Evolutionary conservation across 2,329 filamentous ascomycete genomes (phyloP).

Genomic region (Pyrenophora seminiperda): DNA sequence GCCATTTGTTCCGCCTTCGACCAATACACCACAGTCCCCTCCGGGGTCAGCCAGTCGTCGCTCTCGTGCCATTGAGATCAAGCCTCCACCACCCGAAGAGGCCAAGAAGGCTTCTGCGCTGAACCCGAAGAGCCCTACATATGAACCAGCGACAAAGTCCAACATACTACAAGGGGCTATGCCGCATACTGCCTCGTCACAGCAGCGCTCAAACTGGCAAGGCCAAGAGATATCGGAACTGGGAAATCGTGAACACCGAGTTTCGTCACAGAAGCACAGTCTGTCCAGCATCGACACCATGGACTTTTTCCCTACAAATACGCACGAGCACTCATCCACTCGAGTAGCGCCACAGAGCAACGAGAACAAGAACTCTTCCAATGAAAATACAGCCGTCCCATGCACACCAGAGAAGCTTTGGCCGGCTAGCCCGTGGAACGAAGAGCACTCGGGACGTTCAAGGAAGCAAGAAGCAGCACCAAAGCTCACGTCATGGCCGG

Average conservation of each 20-base stretch:
- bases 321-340: conserved; percentile 49
- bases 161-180: conserved; percentile 17
- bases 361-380: conserved; percentile 17
- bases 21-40: conserved; percentile 32
- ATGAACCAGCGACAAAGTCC: conserved; percentile 40
- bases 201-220: conserved; percentile 37
- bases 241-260: conserved; percentile 21
- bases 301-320: conserved; percentile 51
- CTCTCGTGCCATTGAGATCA: conserved; percentile 50
- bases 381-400: conserved; percentile 27
- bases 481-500: conserved; percentile 41
- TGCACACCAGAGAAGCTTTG: conserved; percentile 46
- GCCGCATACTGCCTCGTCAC: conserved; percentile 43
- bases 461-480: conserved; percentile 26
- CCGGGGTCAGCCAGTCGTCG: conserved; percentile 45
- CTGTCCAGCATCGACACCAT: conserved; percentile 49
- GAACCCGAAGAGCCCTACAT: conserved; percentile 50
- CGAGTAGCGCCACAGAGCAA: conserved; percentile 33
- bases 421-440: conserved; percentile 46
- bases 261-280: conserved; percentile 43
- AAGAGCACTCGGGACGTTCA: conserved; percentile 27
- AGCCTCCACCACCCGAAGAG: conserved; percentile 42
- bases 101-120: conserved; percentile 38
- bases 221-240: conserved; percentile 23
- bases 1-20: conserved; percentile 25